Percentiles rank a stretch among this genome's conserved stretches.
These are phyloP conservation scores for Pistacia vera DNA, from an alignment of 345 rosid species.

Conservation along the genomic window DNA sequence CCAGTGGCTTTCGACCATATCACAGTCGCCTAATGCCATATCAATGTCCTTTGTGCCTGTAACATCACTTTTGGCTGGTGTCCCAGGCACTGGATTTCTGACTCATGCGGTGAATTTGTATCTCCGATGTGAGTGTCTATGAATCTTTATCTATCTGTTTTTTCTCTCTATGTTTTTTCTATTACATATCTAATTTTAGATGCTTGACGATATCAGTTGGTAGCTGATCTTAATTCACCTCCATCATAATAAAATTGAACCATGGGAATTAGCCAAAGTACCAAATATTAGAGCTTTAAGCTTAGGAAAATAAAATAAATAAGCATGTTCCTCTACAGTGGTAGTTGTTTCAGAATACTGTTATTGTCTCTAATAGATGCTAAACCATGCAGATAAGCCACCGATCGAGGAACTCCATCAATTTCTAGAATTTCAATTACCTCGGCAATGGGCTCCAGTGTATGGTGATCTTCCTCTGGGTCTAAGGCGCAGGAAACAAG, in stretches of 20 bases:
- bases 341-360: neutral
- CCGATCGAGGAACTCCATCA: slow-evolving; percentile 86
- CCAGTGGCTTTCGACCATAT: slow-evolving; percentile 83
- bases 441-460: slow-evolving; percentile 96
- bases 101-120: slow-evolving; percentile 89
- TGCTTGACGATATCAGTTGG: neutral
- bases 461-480: slow-evolving; percentile 92
- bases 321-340: neutral
- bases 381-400: slow-evolving; percentile 79
- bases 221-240: neutral
- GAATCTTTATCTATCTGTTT: slow-evolving; percentile 11
- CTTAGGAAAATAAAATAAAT: neutral
- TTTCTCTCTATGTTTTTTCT: neutral
- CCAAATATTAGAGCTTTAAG: neutral
- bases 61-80: slow-evolving; percentile 79
- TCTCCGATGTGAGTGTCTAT: slow-evolving; percentile 72
- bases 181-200: neutral
- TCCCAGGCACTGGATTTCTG: slow-evolving; percentile 85
- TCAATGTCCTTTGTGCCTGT: slow-evolving; percentile 95
- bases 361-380: slow-evolving; percentile 7
- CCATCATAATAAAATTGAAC: neutral
- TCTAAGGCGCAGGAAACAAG: slow-evolving; percentile 62
- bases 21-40: slow-evolving; percentile 77
- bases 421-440: slow-evolving; percentile 93
- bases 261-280: neutral